These are phyloP conservation scores for Globisporangium radiosum DNA, from an alignment of 352 stramenopile species.

Conservation along the genomic window DNA sequence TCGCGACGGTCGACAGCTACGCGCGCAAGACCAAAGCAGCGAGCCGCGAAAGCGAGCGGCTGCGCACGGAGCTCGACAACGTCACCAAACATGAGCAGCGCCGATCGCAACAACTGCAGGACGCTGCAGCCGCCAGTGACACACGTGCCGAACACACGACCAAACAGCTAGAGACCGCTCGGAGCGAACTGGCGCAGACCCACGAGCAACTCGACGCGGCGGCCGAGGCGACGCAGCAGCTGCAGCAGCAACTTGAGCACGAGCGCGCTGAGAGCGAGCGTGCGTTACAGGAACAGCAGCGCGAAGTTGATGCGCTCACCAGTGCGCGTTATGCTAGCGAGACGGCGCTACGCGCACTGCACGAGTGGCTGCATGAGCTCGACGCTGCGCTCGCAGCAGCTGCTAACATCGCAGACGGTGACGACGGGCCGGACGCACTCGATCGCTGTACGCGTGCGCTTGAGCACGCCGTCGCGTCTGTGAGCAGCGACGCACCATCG, in stretches of 20 bases:
- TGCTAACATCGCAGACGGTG: not conserved
- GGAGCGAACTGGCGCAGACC: conserved; percentile 7
- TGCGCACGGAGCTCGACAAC: conserved; percentile 19
- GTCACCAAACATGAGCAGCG: conserved; percentile 3
- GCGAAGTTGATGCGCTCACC: conserved; percentile 11
- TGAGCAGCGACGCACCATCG: too few relatives aligned
- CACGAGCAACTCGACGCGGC: conserved; percentile 12
- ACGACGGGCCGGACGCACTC: not conserved
- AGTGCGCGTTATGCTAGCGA: conserved; percentile 9
- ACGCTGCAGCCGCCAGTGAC: conserved; percentile 1
- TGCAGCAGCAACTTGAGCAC: conserved; percentile 20
- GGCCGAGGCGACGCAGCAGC: conserved; percentile 7
- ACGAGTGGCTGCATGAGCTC: conserved; percentile 25
- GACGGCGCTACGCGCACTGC: conserved; percentile 18
- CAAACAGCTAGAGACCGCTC: conserved; percentile 6
- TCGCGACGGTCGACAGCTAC: conserved; percentile 50
- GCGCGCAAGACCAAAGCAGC: conserved; percentile 22
- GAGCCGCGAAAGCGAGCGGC: conserved; percentile 17
- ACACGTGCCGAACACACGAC: not conserved
- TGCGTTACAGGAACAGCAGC: conserved; percentile 13
- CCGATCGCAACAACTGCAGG: conserved; percentile 3
- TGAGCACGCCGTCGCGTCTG: not conserved
- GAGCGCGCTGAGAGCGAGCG: conserved; percentile 10
- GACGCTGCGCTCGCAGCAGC: conserved; percentile 23
- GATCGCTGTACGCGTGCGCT: not conserved